Evolutionary conservation across 2,329 filamentous ascomycete species (phyloP).

Genomic region (Fusarium xylarioides): DNA sequence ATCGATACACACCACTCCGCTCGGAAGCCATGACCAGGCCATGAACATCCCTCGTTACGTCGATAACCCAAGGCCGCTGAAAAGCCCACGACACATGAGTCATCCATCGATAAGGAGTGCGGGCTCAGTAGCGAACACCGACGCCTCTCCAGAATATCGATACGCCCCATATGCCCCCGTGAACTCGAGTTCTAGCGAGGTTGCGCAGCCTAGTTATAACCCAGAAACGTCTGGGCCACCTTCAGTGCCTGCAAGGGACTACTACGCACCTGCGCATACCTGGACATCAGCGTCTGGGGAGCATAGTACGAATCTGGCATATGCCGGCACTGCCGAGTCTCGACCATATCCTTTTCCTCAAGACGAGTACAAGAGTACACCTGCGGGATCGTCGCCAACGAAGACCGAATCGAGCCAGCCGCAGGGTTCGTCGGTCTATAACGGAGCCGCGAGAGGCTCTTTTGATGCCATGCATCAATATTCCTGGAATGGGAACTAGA

Average conservation of each 20-base stretch:
- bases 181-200: constrained; percentile 45
- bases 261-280: constrained; percentile 61
- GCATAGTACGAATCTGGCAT: constrained; percentile 54
- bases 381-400: constrained; percentile 40
- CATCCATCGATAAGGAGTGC: constrained; percentile 64
- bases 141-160: constrained; percentile 64
- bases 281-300: constrained; percentile 64
- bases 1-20: constrained; percentile 50
- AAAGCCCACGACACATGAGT: constrained; percentile 64
- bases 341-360: constrained; percentile 59
- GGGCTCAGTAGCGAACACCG: constrained; percentile 59
- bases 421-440: constrained; percentile 54
- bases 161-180: constrained; percentile 58
- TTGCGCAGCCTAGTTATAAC: constrained; percentile 45
- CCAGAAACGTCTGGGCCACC: constrained; percentile 44
- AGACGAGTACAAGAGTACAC: constrained; percentile 56
- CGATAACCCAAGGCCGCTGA: constrained; percentile 64
- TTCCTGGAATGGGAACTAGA: constrained; percentile 63
- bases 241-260: constrained; percentile 55
- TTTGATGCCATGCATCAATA: constrained; percentile 64
- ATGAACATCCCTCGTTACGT: constrained; percentile 67
- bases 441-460: constrained; percentile 52
- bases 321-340: constrained; percentile 55
- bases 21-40: constrained; percentile 54
- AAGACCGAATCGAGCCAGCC: constrained; percentile 51